Conservation (phyloP, 768 basidiomycete genomes). For the Auriscalpium orientale region DNA sequence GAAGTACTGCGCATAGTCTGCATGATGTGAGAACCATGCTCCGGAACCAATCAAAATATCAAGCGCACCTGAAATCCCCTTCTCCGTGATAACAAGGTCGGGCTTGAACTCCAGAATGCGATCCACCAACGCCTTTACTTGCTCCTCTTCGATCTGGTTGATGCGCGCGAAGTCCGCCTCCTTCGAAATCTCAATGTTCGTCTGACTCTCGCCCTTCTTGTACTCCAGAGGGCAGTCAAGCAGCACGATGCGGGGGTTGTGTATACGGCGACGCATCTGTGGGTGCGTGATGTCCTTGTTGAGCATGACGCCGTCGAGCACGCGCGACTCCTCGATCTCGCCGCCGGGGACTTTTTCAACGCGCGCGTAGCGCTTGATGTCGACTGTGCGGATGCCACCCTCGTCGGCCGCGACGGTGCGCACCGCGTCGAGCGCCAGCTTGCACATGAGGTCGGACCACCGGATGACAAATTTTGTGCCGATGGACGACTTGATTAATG, state of each 20-base stretch:
- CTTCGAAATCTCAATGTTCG: constrained; percentile 96
- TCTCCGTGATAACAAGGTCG: constrained; percentile 93
- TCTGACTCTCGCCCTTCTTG: constrained; percentile 98
- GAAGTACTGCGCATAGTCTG: constrained; percentile 91
- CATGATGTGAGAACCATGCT: neutral
- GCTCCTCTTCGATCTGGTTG: constrained; percentile 94
- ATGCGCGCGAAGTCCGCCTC: constrained; percentile 90
- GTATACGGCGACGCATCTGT: constrained; percentile 88
- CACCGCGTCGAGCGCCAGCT: constrained; percentile 86
- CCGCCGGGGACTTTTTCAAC: constrained; percentile 98
- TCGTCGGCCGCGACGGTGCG: constrained; percentile 79
- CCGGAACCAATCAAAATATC: neutral
- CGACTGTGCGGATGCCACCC: constrained; percentile 77
- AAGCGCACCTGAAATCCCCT: constrained; percentile 86
- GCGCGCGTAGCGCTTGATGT: constrained; percentile 96
- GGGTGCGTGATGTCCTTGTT: constrained; percentile 99
- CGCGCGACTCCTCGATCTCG: constrained; percentile 88
- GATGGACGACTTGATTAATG: constrained; percentile 96
- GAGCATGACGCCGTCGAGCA: constrained; percentile 87
- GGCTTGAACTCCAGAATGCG: constrained; percentile 90
- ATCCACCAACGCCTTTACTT: constrained; percentile 81
- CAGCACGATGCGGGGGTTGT: constrained; percentile 80
- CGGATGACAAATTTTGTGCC: constrained; percentile 96
- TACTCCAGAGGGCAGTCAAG: constrained; percentile 96
- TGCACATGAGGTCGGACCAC: constrained; percentile 98